phyloP scores from a whole-genome alignment of 805 yeast species.

The Lipomyces kockii region DNA sequence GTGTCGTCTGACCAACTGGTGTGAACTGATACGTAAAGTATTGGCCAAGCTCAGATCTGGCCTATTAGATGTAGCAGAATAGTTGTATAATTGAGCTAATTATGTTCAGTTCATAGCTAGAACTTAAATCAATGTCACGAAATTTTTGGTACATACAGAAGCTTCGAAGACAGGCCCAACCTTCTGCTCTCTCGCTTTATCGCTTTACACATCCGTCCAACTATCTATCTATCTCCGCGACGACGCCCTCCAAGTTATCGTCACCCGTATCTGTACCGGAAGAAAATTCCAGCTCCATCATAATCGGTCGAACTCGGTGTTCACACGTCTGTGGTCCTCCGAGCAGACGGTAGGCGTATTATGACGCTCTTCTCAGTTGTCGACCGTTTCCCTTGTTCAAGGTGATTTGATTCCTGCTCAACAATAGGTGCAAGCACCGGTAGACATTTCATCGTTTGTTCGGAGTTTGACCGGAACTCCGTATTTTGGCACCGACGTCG shows the following conservation, averaged over 20 bases:
- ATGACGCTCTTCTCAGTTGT: neutral
- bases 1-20: neutral
- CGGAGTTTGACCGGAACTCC: neutral
- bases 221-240: neutral
- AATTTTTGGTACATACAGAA: no score
- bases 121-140: no score
- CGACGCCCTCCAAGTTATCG: neutral
- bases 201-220: neutral
- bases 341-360: neutral
- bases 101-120: no score
- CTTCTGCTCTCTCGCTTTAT: neutral
- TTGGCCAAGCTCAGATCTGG: neutral
- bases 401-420: constrained; percentile 1
- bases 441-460: neutral
- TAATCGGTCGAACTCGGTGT: neutral
- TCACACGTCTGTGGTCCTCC: neutral
- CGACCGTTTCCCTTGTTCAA: neutral
- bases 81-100: no score
- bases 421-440: neutral
- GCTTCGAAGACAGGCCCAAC: no score
- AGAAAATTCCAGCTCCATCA: neutral
- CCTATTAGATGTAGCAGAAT: neutral
- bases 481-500: neutral
- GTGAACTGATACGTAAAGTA: neutral
- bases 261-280: neutral